These are phyloP conservation scores for Gossypioides kirkii DNA, from an alignment of 345 rosid species.

Conservation along the genomic window DNA sequence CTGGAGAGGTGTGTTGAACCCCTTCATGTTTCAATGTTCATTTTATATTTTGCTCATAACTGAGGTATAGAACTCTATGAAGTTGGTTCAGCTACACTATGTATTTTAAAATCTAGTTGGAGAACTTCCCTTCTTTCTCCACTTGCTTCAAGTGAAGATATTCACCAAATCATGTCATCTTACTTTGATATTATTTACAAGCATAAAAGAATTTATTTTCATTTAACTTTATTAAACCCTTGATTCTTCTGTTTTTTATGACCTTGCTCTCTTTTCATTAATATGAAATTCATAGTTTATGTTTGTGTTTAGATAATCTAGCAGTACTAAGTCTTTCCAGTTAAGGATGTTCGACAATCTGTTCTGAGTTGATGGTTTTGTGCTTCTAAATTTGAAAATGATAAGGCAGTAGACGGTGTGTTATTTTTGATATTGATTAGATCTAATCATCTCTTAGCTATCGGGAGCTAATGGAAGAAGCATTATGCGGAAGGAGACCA, in stretches of 20 bases:
- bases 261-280: not conserved
- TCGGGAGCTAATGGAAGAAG: too few relatives aligned
- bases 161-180: not conserved
- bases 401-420: too few relatives aligned
- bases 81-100: not conserved
- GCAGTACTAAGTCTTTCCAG: not conserved
- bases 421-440: not conserved
- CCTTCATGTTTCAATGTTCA: not conserved
- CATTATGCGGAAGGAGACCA: too few relatives aligned
- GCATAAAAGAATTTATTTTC: not conserved
- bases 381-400: not conserved
- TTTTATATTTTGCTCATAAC: not conserved
- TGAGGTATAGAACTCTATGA: not conserved
- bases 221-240: not conserved
- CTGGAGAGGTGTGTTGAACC: slow-evolving; percentile 1
- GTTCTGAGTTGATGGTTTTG: not conserved
- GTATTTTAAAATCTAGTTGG: not conserved
- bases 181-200: not conserved
- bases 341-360: not conserved
- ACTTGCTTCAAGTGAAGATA: not conserved
- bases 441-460: not conserved
- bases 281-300: not conserved
- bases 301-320: not conserved
- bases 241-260: not conserved
- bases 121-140: not conserved